Evolutionary conservation across 2,329 filamentous ascomycete species (phyloP), one percentile per base, ranked within the genome.

Genomic region (Fusarium sublunatum): DNA sequence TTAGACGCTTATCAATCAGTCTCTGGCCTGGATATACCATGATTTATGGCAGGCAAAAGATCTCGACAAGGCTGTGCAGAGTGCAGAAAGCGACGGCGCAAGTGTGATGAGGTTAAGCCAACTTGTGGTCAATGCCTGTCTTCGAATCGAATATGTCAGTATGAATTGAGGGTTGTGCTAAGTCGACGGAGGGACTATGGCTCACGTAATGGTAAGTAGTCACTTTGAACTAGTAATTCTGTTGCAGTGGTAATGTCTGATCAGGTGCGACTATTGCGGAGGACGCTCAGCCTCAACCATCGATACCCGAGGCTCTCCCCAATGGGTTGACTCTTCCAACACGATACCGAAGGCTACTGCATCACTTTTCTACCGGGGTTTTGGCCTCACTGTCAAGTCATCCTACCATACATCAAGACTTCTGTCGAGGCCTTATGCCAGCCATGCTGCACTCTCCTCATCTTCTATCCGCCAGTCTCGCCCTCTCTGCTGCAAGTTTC

Each of bases 31-130:
- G n/a, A 41, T 25, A 22, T 5, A 6, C 3, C 2, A 1, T 7
- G 19, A n/a, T 26, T 11, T 7, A 73, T 72, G 71, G 46, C 69
- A 22, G 57, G 55, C 3, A 62, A 50, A 55, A 43, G 71, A 49
- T 73, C 71, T 45, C 61, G 71, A 26, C 62, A 66, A 57, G 71
- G 71, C 6, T 73, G 71, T 53, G 70, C 67, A 40, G 70, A 73
- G 64, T 73, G 71, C 43, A 53, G 71, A 55, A 68, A 68, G 35
- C 44, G 70, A 19, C 61, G 71, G 41, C 51, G 71, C 10, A 73
- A 73, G 45, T 73, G 71, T 15, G 70, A 73, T 41, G 71, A 73
- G 19, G 22, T 31, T 11, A 73, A 73, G 19, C 71, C 71, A 2
- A 57, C 49, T 4, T 73, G 71, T 9, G 61, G 68, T 2, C 69